Evolutionary conservation across 352 stramenopile genomes (phyloP), one percentile per base, ranked within the genome.

Genomic region (Salisapilia sapeloensis): DNA sequence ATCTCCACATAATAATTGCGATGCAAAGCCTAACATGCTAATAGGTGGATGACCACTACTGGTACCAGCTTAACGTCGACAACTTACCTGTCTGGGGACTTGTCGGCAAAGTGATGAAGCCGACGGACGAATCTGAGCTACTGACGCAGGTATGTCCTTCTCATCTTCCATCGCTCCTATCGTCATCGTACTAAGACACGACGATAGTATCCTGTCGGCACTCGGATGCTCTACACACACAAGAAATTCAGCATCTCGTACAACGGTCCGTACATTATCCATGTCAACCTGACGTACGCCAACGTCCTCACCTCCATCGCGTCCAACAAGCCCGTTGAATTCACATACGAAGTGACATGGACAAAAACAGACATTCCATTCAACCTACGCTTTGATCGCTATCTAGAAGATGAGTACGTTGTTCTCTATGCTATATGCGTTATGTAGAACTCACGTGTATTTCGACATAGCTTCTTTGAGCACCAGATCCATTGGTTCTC

Each of bases 31-130:
- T n/a, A 15, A 18, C 27, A 12, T 24, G 6, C 12, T 14, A 13
- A 19, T 20, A 70, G 57, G 57, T 97, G 29, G 72, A 93, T 35
- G 85, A 98, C 37, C 85, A 97, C 55, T 99, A 98, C 51, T 98
- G 95, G 79, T 99, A 98, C 60, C 92, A 99, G 62, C 87, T 99
- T 74, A 98, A 96, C 48, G 59, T 99, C 14, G 95, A 99, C 39
- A 93, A 98, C 47, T 59, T 99, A 34, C 95, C 95, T 7, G 69
- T 99, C 14, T 99, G 94, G 93, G 93, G 93, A 7, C 94, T 98
- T 46, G 94, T 99, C 16, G 95, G 95, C 17, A 95, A 98, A 58
- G 81, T 97, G 33, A 78, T 96, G 52, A 90, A 84, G 34, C 65
- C 69, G 9, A 76, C 79, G 4, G 77, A 96, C 38, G 67, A 89